Base-by-base conservation (phyloP, 805 yeast species). In the Cyberlindnera galapagoensis region DNA sequence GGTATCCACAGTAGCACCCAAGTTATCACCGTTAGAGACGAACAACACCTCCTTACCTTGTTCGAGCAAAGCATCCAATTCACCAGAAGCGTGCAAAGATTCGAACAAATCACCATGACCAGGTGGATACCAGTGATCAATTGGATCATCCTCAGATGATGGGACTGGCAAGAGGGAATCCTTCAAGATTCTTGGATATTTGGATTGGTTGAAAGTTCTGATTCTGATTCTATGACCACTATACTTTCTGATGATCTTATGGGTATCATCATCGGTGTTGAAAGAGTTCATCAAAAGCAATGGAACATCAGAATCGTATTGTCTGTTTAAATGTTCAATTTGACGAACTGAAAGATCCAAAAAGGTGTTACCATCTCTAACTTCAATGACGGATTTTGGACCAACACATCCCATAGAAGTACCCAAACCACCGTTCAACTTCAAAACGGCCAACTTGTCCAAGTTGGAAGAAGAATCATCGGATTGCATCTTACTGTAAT, bases 371-470 rank as follows among this genome's bases (percentile, higher is more conserved):
- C 97, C 97, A 51, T 92, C 98, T 62, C 98, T 83, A 30, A 92
- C 98, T 67, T 92, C 98, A 57, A 92, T 92, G 46, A 92, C 94
- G 18, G 95, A 84, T 63, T 88, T 88, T 44, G 98, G 98, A 38
- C 98, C 98, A 42, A 92, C 97, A 67, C 98, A 92, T 37, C 98
- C 98, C 98, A 92, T 92, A 8, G 97, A 90, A 14, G 98, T 92
- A 56, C 98, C 98, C 49, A 92, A 71, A 26, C 98, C 98, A 69
- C 98, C 98, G 58, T 92, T 92, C 59, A 92, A 74, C 67, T 92
- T 92, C 61, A 92, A 71, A 25, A 92, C 98, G 7, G 97, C 97
- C 57, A 92, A 73, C 61, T 88, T 88, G 47, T 76, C 62, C 52
- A 92, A 69, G 38, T 59, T 64, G 15, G 59, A 52, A 19, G 59